Percentiles rank a stretch among this genome's conserved stretches.
Conservation (phyloP, 305 asterid species). For the Salvia sclarea region DNA sequence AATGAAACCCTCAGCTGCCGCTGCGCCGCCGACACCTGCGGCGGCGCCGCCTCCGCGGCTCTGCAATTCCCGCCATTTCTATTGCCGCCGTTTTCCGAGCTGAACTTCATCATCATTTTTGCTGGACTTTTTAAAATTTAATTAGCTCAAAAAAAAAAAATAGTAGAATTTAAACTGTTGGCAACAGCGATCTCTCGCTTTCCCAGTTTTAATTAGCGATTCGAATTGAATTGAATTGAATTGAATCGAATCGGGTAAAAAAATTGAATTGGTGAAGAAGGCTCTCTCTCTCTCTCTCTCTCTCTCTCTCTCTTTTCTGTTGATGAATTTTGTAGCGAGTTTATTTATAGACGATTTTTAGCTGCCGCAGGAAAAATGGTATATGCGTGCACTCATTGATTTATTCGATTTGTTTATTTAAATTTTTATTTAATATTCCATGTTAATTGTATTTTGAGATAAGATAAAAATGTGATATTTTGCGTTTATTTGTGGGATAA, state of each 20-base stretch:
- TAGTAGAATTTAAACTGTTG: too few relatives aligned
- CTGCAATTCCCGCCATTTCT: conserved; percentile 40
- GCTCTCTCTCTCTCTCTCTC: too few relatives aligned
- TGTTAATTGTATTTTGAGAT: too few relatives aligned
- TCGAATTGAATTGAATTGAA: background rate
- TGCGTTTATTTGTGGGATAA: too few relatives aligned
- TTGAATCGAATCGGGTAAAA: conserved; percentile 5
- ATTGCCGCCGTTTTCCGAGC: conserved; percentile 27
- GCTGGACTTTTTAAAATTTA: background rate
- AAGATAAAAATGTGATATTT: too few relatives aligned
- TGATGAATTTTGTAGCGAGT: background rate
- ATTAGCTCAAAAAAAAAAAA: background rate
- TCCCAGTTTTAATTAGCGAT: background rate
- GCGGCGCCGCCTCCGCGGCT: conserved; percentile 32
- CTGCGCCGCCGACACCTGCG: conserved; percentile 21
- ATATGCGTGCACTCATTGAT: conserved; percentile 21
- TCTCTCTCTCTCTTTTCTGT: too few relatives aligned
- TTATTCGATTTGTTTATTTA: background rate
- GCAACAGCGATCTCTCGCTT: background rate
- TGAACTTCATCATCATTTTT: conserved; percentile 35
- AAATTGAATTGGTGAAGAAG: background rate
- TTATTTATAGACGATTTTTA: conserved; percentile 25
- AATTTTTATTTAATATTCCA: too few relatives aligned
- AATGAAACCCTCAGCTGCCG: conserved; percentile 36
- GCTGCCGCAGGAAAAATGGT: conserved; percentile 28